A percentile compares a stretch with the other conserved stretches of the same genome.
Evolutionary conservation across 495 filamentous ascomycete species (phyloP).

Genomic region (Annulohypoxylon stygium): DNA sequence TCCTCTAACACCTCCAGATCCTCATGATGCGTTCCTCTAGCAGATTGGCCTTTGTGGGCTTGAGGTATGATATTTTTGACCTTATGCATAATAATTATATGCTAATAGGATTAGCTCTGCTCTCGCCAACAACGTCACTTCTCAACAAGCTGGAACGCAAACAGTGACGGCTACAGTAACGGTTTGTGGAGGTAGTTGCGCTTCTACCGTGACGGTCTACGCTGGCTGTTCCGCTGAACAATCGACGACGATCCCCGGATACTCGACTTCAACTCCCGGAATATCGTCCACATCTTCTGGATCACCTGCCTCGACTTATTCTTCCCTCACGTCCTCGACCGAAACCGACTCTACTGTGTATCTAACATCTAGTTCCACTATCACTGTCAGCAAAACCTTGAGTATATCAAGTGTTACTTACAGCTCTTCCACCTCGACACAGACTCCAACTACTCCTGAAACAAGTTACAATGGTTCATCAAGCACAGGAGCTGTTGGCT

Average conservation of each 20-base stretch:
- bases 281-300: slow-evolving; percentile 21
- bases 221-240: slow-evolving; percentile 38
- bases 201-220: slow-evolving; percentile 47
- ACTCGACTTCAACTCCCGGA: slow-evolving; percentile 33
- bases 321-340: slow-evolving; percentile 1
- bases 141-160: slow-evolving; percentile 29
- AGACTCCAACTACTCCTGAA: background rate
- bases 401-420: slow-evolving; percentile 14
- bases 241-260: slow-evolving; percentile 15
- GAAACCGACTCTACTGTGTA: slow-evolving; percentile 17
- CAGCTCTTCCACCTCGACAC: slow-evolving; percentile 12
- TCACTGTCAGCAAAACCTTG: slow-evolving; percentile 22
- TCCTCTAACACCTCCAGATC: slow-evolving; percentile 11
- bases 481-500: slow-evolving; percentile 12
- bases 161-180: slow-evolving; percentile 49
- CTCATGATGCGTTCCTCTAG: slow-evolving; percentile 38
- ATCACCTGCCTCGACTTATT: slow-evolving; percentile 8
- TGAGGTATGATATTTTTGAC: slow-evolving; percentile 35
- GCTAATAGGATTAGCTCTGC: slow-evolving; percentile 41
- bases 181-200: slow-evolving; percentile 44
- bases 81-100: background rate
- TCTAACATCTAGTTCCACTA: slow-evolving; percentile 21
- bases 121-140: slow-evolving; percentile 29
- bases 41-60: slow-evolving; percentile 43
- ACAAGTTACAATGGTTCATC: slow-evolving; percentile 11